Evolutionary conservation across 805 yeast species (phyloP), one percentile per base, ranked within the genome.

Genomic region (Kodamaea leandrae): DNA sequence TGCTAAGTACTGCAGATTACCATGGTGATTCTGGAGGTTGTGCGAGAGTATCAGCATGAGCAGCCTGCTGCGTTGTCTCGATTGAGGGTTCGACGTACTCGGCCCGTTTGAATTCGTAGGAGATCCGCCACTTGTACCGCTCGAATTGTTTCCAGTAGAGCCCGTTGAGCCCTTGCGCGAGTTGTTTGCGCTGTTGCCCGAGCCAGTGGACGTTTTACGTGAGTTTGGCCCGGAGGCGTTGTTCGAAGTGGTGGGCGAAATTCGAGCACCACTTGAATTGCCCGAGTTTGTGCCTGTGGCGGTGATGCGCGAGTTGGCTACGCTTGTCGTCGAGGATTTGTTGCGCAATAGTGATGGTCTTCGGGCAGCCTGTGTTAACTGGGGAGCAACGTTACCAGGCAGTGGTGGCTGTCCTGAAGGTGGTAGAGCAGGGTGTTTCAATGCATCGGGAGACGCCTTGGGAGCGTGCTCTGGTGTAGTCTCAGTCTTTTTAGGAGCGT

Each of bases 1-100:
- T 3, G 80, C 76, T 43, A 71, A 53, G 54, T 77, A 78, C 50
- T 67, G 72, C 26, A 64, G 64, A 25, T 52, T 47, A 53, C 54
- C 32, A 13, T 21, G 35, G 39, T 43, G 51, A 28, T 38, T 43
- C 32, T 36, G 45, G 23, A 49, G 42, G 33, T 49, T 52, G 21
- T 46, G 48, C 16, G 45, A 32, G 17, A 52, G 43, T 1, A 57
- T 44, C 45, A 51, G 55, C 23, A 52, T 43, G 9, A 53, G 13
- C 33, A 30, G 33, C n/a, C 33, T 16, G 21, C 33, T 30, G 7
- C 33, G 33, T 17, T 20, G 6, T 17, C 32, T n/a, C 15, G 32
- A 17, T 13, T n/a, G n/a, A 17, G 18, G 28, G 8, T 25, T 5
- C 28, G 6, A 25, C 14, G 13, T 27, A 27, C 15, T 27, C 6